Percentiles rank a stretch among this genome's conserved stretches.
These are phyloP conservation scores for Juncus inflexus DNA, from an alignment of 176 grass and related monocot species.

Conservation along the genomic window DNA sequence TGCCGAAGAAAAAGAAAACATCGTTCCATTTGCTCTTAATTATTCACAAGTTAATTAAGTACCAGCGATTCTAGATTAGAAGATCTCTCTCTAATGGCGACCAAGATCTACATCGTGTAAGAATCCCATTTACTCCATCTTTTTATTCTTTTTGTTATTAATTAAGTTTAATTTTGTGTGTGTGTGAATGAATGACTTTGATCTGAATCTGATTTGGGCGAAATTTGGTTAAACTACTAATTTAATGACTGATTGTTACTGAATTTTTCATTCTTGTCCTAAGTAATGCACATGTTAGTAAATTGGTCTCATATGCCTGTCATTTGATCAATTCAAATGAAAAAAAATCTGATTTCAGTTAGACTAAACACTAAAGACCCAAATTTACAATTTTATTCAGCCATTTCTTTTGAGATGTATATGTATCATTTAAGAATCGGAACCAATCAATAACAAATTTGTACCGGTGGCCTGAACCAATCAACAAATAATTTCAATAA, in stretches of 20 bases:
- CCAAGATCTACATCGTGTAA: constrained; percentile 88
- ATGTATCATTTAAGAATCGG: not conserved
- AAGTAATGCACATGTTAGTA: not conserved
- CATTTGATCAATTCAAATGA: constrained; percentile 7
- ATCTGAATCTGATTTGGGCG: constrained; percentile 14
- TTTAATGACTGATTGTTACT: not conserved
- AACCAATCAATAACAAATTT: not conserved
- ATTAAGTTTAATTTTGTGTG: not conserved
- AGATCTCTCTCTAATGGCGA: constrained; percentile 51
- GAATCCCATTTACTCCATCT: constrained; percentile 20
- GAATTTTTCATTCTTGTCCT: not conserved
- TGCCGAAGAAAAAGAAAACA: constrained; percentile 8
- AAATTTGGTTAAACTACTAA: not conserved
- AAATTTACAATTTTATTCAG: constrained; percentile 3
- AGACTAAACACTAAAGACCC: not conserved
- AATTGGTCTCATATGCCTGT: not conserved
- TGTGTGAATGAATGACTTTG: not conserved
- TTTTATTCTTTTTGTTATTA: not conserved
- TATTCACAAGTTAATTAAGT: not conserved
- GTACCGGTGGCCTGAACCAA: constrained; percentile 12
- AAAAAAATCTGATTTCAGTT: not conserved
- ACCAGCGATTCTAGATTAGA: constrained; percentile 26
- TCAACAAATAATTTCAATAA: constrained; percentile 8
- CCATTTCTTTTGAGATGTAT: not conserved
- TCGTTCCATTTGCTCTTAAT: constrained; percentile 9